phyloP scores from a whole-genome alignment of 345 rosid genomes.

The Adansonia digitata region DNA sequence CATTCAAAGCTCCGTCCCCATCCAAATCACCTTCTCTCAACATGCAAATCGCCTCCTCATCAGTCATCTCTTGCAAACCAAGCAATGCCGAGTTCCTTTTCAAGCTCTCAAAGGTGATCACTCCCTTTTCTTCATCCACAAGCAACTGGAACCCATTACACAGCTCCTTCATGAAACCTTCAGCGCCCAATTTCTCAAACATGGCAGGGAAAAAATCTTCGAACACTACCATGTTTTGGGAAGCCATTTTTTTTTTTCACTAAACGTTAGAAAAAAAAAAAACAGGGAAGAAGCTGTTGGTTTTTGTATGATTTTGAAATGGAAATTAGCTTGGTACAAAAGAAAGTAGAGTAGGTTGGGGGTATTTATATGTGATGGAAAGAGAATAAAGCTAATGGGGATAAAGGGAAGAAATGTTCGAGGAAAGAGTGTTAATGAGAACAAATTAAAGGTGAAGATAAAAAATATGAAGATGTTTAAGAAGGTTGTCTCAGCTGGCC shows the following conservation, averaged over 20 bases:
- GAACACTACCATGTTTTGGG: constrained; percentile 27
- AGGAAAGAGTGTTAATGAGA: constrained; percentile 10
- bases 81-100: constrained; percentile 31
- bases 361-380: constrained; percentile 10
- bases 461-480: background rate
- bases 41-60: background rate
- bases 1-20: background rate
- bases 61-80: background rate
- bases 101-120: constrained; percentile 52
- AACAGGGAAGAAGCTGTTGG: background rate
- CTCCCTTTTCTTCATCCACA: constrained; percentile 39
- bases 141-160: constrained; percentile 45
- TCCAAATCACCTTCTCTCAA: background rate
- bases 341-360: background rate
- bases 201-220: constrained; percentile 55
- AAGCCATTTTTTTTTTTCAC: constrained; percentile 12
- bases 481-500: background rate
- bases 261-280: too few species aligned
- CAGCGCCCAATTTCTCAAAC: constrained; percentile 52
- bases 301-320: background rate
- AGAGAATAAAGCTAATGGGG: background rate
- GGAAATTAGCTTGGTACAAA: background rate
- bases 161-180: constrained; percentile 59
- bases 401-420: background rate
- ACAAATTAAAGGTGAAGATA: constrained; percentile 5